Conservation (phyloP, 192 early-diverging fungal genomes). For the Jimgerdemannia lactiflua region DNA sequence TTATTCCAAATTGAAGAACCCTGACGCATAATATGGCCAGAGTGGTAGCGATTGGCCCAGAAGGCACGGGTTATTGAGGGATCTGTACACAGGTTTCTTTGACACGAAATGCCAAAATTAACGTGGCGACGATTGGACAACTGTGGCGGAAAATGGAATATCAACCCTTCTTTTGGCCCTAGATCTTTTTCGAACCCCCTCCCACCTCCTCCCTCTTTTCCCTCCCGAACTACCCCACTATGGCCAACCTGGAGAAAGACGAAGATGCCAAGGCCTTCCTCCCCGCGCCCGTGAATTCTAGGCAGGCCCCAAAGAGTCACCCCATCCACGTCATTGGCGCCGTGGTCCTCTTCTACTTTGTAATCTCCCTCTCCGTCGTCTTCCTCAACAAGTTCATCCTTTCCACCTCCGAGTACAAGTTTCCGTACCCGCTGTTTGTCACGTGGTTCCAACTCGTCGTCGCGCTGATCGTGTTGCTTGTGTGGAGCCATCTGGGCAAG, state of each 20-base stretch:
- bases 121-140: too few species aligned
- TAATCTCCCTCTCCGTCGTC: constrained; percentile 59
- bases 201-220: not conserved
- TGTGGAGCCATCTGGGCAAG: constrained; percentile 53
- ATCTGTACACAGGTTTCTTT: too few species aligned
- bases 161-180: too few species aligned
- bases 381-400: constrained; percentile 69
- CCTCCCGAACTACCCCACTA: not conserved
- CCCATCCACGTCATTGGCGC: constrained; percentile 34
- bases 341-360: constrained; percentile 62
- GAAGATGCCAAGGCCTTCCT: constrained; percentile 36
- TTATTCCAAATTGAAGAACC: too few species aligned
- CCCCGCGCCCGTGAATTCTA: constrained; percentile 31
- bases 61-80: too few species aligned
- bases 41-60: too few species aligned
- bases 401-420: constrained; percentile 53
- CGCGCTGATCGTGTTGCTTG: constrained; percentile 47
- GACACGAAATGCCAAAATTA: too few species aligned
- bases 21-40: too few species aligned
- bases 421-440: constrained; percentile 65
- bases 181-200: too few species aligned
- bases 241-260: constrained; percentile 21
- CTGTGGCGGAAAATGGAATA: too few species aligned
- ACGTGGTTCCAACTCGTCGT: constrained; percentile 65
- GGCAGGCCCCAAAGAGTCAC: constrained; percentile 24